Conservation (phyloP, 352 stramenopile species). For the Globisporangium cylindrosporum region DNA sequence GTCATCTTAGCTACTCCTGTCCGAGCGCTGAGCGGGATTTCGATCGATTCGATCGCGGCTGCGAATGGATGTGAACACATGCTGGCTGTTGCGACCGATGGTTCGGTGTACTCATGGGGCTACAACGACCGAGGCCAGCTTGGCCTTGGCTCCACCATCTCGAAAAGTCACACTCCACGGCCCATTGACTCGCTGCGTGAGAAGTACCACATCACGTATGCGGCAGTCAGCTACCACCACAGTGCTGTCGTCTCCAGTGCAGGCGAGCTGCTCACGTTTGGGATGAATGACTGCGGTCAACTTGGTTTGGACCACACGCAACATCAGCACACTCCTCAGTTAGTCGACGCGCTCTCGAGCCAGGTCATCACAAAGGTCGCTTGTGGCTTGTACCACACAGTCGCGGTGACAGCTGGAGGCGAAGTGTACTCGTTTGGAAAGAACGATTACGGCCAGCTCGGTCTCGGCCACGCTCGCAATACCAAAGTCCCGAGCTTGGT, state of each 20-base stretch:
- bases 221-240: conserved; percentile 85
- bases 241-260: conserved; percentile 76
- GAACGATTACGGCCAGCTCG: conserved; percentile 86
- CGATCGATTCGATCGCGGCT: conserved; percentile 69
- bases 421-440: conserved; percentile 85
- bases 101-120: conserved; percentile 81
- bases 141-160: conserved; percentile 80
- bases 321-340: conserved; percentile 82
- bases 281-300: conserved; percentile 88
- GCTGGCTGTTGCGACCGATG: conserved; percentile 75
- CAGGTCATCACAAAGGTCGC: conserved; percentile 71
- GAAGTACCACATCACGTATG: conserved; percentile 74
- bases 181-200: conserved; percentile 82
- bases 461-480: conserved; percentile 74
- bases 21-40: conserved; percentile 55
- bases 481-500: conserved; percentile 70
- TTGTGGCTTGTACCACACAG: conserved; percentile 82
- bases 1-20: conserved; percentile 76
- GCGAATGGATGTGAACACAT: conserved; percentile 88
- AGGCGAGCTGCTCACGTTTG: conserved; percentile 80
- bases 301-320: conserved; percentile 80
- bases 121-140: conserved; percentile 87
- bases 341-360: conserved; percentile 66
- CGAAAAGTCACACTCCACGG: conserved; percentile 81
- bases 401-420: conserved; percentile 55